Evolutionary conservation across 345 rosid genomes (phyloP), one percentile per base, ranked within the genome.

Genomic region (Aquilaria sinensis): DNA sequence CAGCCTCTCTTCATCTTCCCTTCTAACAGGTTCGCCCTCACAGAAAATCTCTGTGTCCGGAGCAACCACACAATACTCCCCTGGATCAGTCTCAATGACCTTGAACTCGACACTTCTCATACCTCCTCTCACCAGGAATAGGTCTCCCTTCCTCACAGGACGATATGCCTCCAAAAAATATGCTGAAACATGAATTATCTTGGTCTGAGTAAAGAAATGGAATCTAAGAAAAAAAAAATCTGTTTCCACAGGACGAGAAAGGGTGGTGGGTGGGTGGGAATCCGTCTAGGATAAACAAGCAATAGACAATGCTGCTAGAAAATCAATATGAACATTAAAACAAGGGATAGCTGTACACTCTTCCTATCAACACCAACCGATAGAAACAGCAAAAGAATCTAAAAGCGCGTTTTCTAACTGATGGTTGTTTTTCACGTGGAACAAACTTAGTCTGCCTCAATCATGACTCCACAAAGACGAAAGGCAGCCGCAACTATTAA

Each of bases 71-170:
- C 92, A 86, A 46, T 74, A 83, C 57, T 86, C 85, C 6, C 75
- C 82, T 29, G 85, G 93, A 53, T 86, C 79, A 47, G 78, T 74
- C 68, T 77, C 84, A 49, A 77, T 77, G 50, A 80, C 81, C 72
- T 80, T 86, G 60, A 86, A 86, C 78, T 86, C 92, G 2, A 86
- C 78, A 51, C 87, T 86, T 50, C 93, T 70, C 89, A 81, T 86
- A 46, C 92, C 92, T 58, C 89, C 92, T 65, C 89, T 72, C 2
- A 86, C 89, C 52, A 81, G 68, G 76, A 86, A 86, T 7, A 81
- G 68, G 68, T 86, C 89, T 43, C 87, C 89, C 64, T 83, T 81
- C 81, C 83, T 78, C 64, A 84, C 84, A 2, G 86, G 87, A 2
- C 87, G 81, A 64, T 86, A 86, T 31, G 87, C 82, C 72, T 86